Percentiles rank a stretch among this genome's conserved stretches.
phyloP scores from a whole-genome alignment of 2,329 filamentous ascomycete species.

The Capronia coronata region DNA sequence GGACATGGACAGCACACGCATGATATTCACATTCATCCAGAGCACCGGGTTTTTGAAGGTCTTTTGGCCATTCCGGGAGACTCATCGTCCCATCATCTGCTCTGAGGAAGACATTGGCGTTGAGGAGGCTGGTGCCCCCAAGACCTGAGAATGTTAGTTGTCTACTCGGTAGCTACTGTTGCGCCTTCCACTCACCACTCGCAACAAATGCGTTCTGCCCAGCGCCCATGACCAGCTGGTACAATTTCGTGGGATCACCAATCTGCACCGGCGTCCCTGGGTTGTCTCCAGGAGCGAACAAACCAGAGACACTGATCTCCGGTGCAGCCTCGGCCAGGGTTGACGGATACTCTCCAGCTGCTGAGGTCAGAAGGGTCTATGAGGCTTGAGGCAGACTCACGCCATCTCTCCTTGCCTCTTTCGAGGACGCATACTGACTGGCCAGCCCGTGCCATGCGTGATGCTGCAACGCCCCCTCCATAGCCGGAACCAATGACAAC shows the following conservation, averaged over 20 bases:
- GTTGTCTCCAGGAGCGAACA: slow-evolving; percentile 7
- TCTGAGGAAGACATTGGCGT: slow-evolving; percentile 32
- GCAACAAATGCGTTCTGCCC: slow-evolving; percentile 32
- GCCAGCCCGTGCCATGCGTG: slow-evolving; percentile 16
- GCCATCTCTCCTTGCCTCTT: slow-evolving; percentile 7
- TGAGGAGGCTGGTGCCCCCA: slow-evolving; percentile 32
- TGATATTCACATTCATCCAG: slow-evolving; percentile 1
- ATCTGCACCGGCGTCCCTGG: background rate
- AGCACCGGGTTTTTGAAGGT: background rate
- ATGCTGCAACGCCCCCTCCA: slow-evolving; percentile 6
- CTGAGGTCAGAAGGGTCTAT: background rate
- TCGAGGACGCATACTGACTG: slow-evolving; percentile 32
- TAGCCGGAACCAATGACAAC: slow-evolving; percentile 13
- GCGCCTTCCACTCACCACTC: slow-evolving; percentile 12
- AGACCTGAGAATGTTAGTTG: slow-evolving; percentile 25
- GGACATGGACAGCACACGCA: background rate
- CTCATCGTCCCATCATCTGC: slow-evolving; percentile 22
- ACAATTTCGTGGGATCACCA: slow-evolving; percentile 30
- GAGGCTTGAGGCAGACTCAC: background rate
- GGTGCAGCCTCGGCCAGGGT: slow-evolving; percentile 26
- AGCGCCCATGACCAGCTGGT: slow-evolving; percentile 30
- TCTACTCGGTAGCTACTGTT: background rate
- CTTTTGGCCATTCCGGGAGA: slow-evolving; percentile 6
- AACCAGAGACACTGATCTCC: slow-evolving; percentile 28
- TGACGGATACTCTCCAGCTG: slow-evolving; percentile 31